These are phyloP conservation scores for Phytophthora lateralis DNA, from an alignment of 352 stramenopile species.

Conservation along the genomic window DNA sequence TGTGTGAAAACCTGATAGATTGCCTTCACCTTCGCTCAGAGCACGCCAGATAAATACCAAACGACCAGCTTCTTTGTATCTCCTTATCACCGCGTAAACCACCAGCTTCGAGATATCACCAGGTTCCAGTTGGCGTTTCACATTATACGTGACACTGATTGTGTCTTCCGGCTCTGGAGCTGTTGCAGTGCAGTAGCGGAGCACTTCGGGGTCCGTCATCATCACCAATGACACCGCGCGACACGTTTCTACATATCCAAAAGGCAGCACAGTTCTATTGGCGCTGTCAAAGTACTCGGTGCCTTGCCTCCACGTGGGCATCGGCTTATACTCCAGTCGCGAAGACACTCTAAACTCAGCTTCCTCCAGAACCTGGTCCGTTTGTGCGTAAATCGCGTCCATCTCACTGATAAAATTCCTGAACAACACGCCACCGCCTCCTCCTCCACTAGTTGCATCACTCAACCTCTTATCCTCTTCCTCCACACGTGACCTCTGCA, in stretches of 20 bases:
- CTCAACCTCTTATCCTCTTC: not conserved
- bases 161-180: constrained; percentile 15
- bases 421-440: constrained; percentile 9
- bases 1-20: constrained; percentile 38
- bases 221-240: constrained; percentile 21
- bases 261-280: constrained; percentile 13
- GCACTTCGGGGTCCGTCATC: constrained; percentile 7
- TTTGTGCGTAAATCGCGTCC: constrained; percentile 20
- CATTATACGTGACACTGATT: constrained; percentile 30
- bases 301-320: not conserved
- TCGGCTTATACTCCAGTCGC: constrained; percentile 4
- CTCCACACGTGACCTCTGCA: not conserved
- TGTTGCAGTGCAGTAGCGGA: constrained; percentile 9
- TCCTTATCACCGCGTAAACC: constrained; percentile 13
- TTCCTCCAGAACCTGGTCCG: constrained; percentile 16
- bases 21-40: constrained; percentile 34
- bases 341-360: constrained; percentile 2
- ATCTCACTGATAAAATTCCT: constrained; percentile 18
- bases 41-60: constrained; percentile 60
- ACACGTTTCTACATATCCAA: constrained; percentile 16
- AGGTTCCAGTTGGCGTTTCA: constrained; percentile 6
- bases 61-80: constrained; percentile 40
- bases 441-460: not conserved
- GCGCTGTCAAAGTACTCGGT: constrained; percentile 17
- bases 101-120: constrained; percentile 7